Conservation (phyloP, 2,329 filamentous ascomycete genomes). For the Calonectria naviculata region DNA sequence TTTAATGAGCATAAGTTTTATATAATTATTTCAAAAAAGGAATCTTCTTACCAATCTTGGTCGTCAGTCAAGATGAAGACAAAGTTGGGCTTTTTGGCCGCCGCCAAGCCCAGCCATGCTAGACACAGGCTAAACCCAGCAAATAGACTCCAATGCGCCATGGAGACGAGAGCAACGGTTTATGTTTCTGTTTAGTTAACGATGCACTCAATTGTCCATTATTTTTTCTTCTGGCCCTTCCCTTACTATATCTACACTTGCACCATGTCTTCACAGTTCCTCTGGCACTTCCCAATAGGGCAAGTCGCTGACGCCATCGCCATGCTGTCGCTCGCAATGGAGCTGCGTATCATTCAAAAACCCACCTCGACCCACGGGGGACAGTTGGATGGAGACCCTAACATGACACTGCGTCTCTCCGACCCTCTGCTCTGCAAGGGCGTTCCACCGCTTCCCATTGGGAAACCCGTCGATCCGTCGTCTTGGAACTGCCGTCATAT, state of each 20-base stretch:
- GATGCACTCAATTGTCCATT: background rate
- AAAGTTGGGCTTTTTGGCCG: constrained; percentile 59
- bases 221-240: background rate
- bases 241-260: background rate
- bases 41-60: constrained; percentile 56
- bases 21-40: background rate
- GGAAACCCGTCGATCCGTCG: background rate
- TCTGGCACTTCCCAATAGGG: constrained; percentile 1
- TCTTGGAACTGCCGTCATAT: background rate
- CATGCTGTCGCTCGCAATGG: constrained; percentile 28
- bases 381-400: background rate
- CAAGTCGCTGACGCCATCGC: constrained; percentile 30
- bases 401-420: constrained; percentile 8
- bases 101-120: background rate
- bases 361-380: constrained; percentile 7
- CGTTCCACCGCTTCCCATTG: background rate
- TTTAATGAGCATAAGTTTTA: background rate
- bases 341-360: constrained; percentile 15
- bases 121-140: background rate
- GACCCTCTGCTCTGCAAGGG: background rate
- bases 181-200: background rate
- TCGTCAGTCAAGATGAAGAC: constrained; percentile 75
- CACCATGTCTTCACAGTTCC: background rate
- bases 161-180: background rate
- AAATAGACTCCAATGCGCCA: background rate